Evolutionary conservation across 2,329 filamentous ascomycete species (phyloP), one percentile per base, ranked within the genome.

Genomic region (Colletotrichum sojae): DNA sequence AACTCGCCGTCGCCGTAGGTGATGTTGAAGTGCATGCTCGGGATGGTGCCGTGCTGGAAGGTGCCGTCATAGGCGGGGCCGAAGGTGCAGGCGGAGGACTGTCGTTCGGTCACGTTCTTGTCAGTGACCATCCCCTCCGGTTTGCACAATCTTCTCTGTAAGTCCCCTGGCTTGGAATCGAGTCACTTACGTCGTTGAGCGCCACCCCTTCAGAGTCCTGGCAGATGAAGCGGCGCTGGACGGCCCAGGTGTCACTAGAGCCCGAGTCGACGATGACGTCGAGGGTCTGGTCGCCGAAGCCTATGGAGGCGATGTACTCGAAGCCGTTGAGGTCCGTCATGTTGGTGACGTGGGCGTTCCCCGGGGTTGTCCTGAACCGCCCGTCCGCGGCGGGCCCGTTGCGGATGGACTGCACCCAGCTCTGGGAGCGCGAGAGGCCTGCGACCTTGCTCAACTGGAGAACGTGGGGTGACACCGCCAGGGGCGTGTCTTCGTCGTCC

Each of bases 161-260:
- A n/a, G n/a, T n/a, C n/a, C n/a, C n/a, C n/a, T n/a, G n/a, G n/a
- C n/a, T n/a, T n/a, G n/a, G n/a, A n/a, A n/a, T n/a, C n/a, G n/a
- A n/a, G n/a, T n/a, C n/a, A 56, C 55, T 57, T 22, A 57, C 55
- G n/a, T 57, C 40, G 55, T 57, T 31, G 20, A 57, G n/a, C 1
- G 6, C 13, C 0, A 9, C 5, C 9, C 55, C 55, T 6, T 57
- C 9, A 1, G 13, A 4, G 57, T 82, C 74, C n/a, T 79, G 66
- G 69, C 82, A 83, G 22, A 69, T 66, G 49, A 78, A 82, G 2
- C 77, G 76, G 0, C 58, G 70, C 31, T 76, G 67, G 4, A 79
- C 76, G 1, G 85, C 73, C 81, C 83, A 86, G 1, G 83, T 84
- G 63, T 86, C 84, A 58, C 79, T 81, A 63, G 81, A 83, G 12